Evolutionary conservation across 1,284 basidiomycete species (phyloP), one percentile per base, ranked within the genome.

Genomic region (Tetrapyrgos nigripes): DNA sequence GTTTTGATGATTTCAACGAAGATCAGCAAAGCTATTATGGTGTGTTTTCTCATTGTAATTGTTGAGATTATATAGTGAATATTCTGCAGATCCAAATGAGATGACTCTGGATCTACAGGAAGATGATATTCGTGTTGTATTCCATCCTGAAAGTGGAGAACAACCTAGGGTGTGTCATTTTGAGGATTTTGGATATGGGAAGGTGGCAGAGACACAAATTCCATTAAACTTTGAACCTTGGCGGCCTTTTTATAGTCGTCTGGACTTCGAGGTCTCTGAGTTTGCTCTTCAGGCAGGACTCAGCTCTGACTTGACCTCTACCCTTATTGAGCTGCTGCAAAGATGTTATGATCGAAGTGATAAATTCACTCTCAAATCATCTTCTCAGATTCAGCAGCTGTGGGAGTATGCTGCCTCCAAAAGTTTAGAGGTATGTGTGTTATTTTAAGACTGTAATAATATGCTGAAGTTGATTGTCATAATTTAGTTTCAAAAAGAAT

Each of bases 261-360:
- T 64, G 2, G 68, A 73, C 44, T 73, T 70, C 51, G 64, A 68
- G 50, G 65, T 74, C 50, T 60, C 68, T 0, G 63, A 72, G 46
- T 50, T 73, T 27, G 53, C 62, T 4, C 26, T 44, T 4, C 13
- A 45, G 3, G 27, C 10, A 35, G n/a, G 17, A 9, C 19, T 53
- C 19, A 44, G 24, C 29, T 35, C 43, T n/a, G 14, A 35, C 26
- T 62, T 68, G 29, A 53, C 64, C 19, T 51, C 65, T 29, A 45
- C 2, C 9, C 55, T 73, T 14, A 59, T 73, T 14, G 48, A 54
- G 14, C 33, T 72, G 4, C 28, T 70, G 50, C 33, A 53, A 35
- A 23, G 58, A 21, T 28, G 21, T 11, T 45, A 31, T 13, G n/a
- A 54, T 21, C 37, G 19, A 4, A 26, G 19, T 10, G 53, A 54